Percentiles rank a stretch among this genome's conserved stretches.
Conservation (phyloP, 768 basidiomycete genomes). For the Dendrothele bispora region DNA sequence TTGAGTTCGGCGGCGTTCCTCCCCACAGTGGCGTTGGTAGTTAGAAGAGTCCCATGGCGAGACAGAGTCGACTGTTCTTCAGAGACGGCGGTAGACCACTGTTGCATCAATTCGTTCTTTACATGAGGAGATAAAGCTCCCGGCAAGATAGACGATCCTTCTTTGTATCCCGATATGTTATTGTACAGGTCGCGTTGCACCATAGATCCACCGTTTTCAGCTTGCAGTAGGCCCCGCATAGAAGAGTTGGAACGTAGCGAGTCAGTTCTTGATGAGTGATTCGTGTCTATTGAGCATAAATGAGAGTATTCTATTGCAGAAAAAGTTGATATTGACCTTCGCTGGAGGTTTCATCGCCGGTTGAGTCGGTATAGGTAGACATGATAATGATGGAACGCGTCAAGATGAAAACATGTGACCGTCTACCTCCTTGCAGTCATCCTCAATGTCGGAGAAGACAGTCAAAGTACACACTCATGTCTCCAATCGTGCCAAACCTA, state of each 20-base stretch:
- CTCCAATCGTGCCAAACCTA: conserved; percentile 62
- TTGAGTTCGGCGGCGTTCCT: conserved; percentile 59
- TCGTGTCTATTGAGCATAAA: too few relatives aligned
- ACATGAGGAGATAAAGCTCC: conserved; percentile 30
- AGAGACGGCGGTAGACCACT: not conserved
- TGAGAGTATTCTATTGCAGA: too few relatives aligned
- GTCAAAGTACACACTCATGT: conserved; percentile 42
- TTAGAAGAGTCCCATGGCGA: conserved; percentile 55
- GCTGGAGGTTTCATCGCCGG: too few relatives aligned
- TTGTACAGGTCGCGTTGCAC: conserved; percentile 41
- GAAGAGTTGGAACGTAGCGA: conserved; percentile 34
- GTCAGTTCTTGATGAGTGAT: too few relatives aligned
- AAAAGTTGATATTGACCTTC: too few relatives aligned
- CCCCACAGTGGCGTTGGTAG: conserved; percentile 45
- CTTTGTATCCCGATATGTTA: conserved; percentile 35
- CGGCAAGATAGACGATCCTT: conserved; percentile 39
- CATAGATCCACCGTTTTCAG: conserved; percentile 48
- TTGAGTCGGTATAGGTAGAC: too few relatives aligned
- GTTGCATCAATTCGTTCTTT: conserved; percentile 10
- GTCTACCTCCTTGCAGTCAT: too few relatives aligned
- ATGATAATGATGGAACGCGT: too few relatives aligned
- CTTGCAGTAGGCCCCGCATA: conserved; percentile 48
- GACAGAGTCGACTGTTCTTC: conserved; percentile 24
- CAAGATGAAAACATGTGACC: too few relatives aligned
- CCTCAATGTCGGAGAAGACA: not conserved